Base-by-base conservation (phyloP, 768 basidiomycete genomes). In the Tubosaeta brunneosetosa region DNA sequence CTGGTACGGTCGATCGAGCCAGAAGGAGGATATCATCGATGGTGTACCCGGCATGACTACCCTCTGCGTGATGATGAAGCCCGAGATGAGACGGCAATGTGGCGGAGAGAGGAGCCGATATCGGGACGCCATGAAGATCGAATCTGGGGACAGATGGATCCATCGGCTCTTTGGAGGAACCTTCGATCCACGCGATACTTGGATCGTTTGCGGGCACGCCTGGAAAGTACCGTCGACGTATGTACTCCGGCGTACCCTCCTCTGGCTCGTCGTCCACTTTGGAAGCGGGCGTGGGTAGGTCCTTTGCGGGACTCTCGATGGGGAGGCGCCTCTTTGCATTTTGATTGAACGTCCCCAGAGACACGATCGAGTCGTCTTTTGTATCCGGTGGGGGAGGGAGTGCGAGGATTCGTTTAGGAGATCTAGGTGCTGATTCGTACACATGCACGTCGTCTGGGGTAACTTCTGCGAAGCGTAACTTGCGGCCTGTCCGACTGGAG, bases 31-130 rank as follows among this genome's bases (percentile, higher is more conserved):
- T 75, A 55, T 95, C 94, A 41, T 91, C 85, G 2, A 95, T 72
- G 0, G 91, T 94, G 69, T 97, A 97, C 0, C 93, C 94, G 0
- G 94, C 94, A 51, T 78, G 82, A 31, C 75, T 70, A 6, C 77
- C 75, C 50, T 91, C 84, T 0, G 92, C 86, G 63, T 95, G 94
- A 64, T 97, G 94, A 68, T 97, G 93, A 3, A 95, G 74, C 4
- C 94, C 94, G 6, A 92, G 77, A 70, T 93, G 85, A 0, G 89
- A 86, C 2, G 92, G 93, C 3, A 95, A 74, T 1, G 74, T 75
- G 0, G 75, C 66, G 3, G 82, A 79, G 2, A 83, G 60, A 3
- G 74, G 63, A 0, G 72, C 53, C 1, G 88, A 74, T n/a, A 95
- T 85, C 0, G 82, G 80, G 10, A 70, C 74, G 6, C 92, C 93